These are phyloP conservation scores for Trichoderma parareesei DNA, from an alignment of 495 filamentous ascomycete genomes.

Conservation along the genomic window DNA sequence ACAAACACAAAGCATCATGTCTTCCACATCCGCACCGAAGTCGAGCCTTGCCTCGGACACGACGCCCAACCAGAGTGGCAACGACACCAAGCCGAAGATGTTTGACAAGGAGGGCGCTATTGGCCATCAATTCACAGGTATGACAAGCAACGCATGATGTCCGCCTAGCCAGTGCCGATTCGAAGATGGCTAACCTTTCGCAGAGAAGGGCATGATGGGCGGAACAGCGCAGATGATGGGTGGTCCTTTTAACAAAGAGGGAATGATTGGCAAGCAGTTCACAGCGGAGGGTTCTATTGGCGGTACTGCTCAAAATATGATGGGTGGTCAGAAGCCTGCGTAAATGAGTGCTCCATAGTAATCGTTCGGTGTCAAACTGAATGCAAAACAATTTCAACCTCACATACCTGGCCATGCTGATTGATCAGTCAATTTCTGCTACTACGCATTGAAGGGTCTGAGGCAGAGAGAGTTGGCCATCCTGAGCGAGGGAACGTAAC, in stretches of 20 bases:
- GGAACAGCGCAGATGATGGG: constrained; percentile 39
- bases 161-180: too few species aligned
- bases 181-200: neutral
- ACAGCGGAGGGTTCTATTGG: constrained; percentile 31
- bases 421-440: too few species aligned
- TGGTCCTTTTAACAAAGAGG: constrained; percentile 37
- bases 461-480: too few species aligned
- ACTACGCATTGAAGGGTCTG: too few species aligned
- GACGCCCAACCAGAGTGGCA: constrained; percentile 11
- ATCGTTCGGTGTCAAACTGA: too few species aligned
- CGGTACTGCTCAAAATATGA: constrained; percentile 33
- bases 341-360: neutral
- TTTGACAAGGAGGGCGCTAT: constrained; percentile 28
- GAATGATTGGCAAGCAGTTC: constrained; percentile 37
- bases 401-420: too few species aligned
- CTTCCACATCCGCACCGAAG: neutral
- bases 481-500: too few species aligned
- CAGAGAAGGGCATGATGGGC: constrained; percentile 38
- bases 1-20: neutral
- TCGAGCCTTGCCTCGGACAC: neutral
- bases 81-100: constrained; percentile 23
- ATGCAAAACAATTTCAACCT: too few species aligned
- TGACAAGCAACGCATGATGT: neutral
- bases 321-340: constrained; percentile 31
- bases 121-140: constrained; percentile 31